Conservation (phyloP, 768 basidiomycete genomes). For the Boletellus sp. region DNA sequence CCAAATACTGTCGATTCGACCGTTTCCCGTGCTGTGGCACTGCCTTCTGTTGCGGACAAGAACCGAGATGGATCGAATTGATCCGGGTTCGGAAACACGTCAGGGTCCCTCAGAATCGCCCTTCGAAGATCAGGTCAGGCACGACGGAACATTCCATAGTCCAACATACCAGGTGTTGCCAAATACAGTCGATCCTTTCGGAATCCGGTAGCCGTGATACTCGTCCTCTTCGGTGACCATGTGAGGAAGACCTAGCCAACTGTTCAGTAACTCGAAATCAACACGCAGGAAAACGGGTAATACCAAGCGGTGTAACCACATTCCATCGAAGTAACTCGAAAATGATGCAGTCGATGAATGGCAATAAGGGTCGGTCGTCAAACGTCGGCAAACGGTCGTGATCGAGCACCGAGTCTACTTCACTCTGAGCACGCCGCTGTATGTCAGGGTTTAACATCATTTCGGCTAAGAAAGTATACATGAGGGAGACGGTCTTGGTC, state of each 20-base stretch:
- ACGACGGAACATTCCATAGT: background rate
- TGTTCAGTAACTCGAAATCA: constrained; percentile 16
- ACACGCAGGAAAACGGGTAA: background rate
- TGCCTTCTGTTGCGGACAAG: too few species aligned
- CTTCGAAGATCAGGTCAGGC: too few species aligned
- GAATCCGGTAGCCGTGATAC: constrained; percentile 36
- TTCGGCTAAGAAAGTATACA: constrained; percentile 8
- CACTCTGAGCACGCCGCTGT: constrained; percentile 10
- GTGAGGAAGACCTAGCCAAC: constrained; percentile 2
- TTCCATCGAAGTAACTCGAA: constrained; percentile 12
- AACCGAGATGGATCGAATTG: too few species aligned
- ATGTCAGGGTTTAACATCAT: constrained; percentile 14
- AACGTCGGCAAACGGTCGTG: constrained; percentile 10
- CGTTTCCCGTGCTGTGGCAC: too few species aligned
- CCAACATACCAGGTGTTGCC: constrained; percentile 38
- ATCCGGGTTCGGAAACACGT: too few species aligned
- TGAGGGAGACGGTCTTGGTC: constrained; percentile 4
- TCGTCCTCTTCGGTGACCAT: constrained; percentile 34
- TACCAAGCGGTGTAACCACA: constrained; percentile 12
- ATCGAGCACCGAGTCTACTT: constrained; percentile 12
- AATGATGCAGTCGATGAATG: constrained; percentile 15
- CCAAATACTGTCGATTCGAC: too few species aligned
- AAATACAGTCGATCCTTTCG: constrained; percentile 38
- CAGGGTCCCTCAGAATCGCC: too few species aligned
- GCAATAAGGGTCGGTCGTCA: constrained; percentile 10